Evolutionary conservation across 2,329 filamentous ascomycete genomes (phyloP), one percentile per base, ranked within the genome.

Genomic region (Xylariaceae sp.): DNA sequence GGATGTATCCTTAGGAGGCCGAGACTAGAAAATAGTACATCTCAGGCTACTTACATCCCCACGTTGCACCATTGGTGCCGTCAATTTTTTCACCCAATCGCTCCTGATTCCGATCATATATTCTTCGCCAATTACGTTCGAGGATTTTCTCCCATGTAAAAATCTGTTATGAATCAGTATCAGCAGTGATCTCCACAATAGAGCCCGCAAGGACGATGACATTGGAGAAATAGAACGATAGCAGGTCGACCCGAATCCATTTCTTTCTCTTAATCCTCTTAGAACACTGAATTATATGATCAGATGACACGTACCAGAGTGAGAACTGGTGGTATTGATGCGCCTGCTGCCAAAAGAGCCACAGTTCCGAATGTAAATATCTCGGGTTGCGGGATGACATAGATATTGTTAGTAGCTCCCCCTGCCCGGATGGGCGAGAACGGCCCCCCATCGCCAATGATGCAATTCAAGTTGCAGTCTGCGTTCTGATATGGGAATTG

Each of bases 141-240:
- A 83, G 61, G 4, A 86, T 83, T 55, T 81, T 83, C 50, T 79
- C 76, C 75, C 77, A 80, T 64, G 80, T 84, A 1, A 75, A 80
- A 29, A 53, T 52, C 50, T 51, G 14, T 12, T 4, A 6, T n/a
- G 10, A 12, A 32, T 23, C 4, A 21, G 12, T 14, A 8, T 37
- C 27, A 32, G 27, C 4, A 32, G 12, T 32, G 5, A 14, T 32
- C 27, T 32, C 16, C n/a, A n/a, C n/a, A n/a, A n/a, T n/a, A n/a
- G n/a, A n/a, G n/a, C n/a, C n/a, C n/a, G n/a, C n/a, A n/a, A n/a
- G 27, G 4, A 32, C 7, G 27, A 4, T 12, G 27, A 4, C 27
- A 32, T 14, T 16, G 7, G 7, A 32, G 27, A 12, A 16, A n/a
- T n/a, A n/a, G n/a, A n/a, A n/a, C n/a, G 50, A 16, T 19, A 14